These are phyloP conservation scores for Coprinopsis sp. DNA, from an alignment of 768 basidiomycete species.

Conservation along the genomic window DNA sequence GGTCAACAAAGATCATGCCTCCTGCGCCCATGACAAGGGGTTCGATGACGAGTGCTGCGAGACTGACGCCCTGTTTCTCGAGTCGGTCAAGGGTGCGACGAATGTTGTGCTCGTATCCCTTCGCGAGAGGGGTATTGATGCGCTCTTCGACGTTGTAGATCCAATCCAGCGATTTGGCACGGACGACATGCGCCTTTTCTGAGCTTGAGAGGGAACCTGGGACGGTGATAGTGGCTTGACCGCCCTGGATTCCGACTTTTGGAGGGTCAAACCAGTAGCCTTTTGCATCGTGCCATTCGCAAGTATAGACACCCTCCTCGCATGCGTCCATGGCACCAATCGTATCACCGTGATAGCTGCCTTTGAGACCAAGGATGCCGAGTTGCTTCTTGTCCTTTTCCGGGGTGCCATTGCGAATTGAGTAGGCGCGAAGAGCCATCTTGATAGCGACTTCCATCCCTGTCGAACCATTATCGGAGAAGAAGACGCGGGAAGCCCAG, in stretches of 20 bases:
- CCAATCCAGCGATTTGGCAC: slow-evolving; percentile 45
- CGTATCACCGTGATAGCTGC: slow-evolving; percentile 97
- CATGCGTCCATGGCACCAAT: slow-evolving; percentile 97
- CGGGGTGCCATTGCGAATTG: slow-evolving; percentile 32
- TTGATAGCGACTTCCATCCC: slow-evolving; percentile 98
- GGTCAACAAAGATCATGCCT: slow-evolving; percentile 97
- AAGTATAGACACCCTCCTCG: slow-evolving; percentile 87
- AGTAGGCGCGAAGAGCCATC: slow-evolving; percentile 83
- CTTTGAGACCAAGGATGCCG: slow-evolving; percentile 81
- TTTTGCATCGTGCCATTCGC: slow-evolving; percentile 92
- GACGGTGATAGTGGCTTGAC: slow-evolving; percentile 47
- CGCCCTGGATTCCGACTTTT: slow-evolving; percentile 62
- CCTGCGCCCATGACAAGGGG: slow-evolving; percentile 93
- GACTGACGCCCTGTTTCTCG: slow-evolving; percentile 31
- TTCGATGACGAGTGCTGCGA: slow-evolving; percentile 83
- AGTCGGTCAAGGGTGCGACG: slow-evolving; percentile 44
- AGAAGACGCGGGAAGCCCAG: slow-evolving; percentile 91
- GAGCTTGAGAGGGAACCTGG: slow-evolving; percentile 43
- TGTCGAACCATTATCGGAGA: slow-evolving; percentile 92
- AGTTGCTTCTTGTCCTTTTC: slow-evolving; percentile 43
- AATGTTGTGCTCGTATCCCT: slow-evolving; percentile 59
- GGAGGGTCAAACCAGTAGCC: slow-evolving; percentile 95
- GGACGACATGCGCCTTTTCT: slow-evolving; percentile 21
- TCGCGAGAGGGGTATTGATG: slow-evolving; percentile 55
- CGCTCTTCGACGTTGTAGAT: slow-evolving; percentile 71